phyloP scores from a whole-genome alignment of 2,329 filamentous ascomycete species.

The Coniosporium uncinatum region DNA sequence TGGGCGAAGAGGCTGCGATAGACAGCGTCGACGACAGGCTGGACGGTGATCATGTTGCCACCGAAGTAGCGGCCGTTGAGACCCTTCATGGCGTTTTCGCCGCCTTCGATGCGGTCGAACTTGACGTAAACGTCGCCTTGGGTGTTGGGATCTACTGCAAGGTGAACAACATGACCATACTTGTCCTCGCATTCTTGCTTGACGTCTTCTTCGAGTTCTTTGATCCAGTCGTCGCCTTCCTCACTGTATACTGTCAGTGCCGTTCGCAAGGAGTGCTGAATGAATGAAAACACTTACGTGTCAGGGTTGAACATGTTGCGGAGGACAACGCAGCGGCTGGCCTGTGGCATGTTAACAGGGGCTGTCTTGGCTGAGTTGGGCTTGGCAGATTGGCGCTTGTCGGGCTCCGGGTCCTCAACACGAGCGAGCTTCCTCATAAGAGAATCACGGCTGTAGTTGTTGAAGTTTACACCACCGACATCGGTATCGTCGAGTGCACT shows the following conservation, averaged over 20 bases:
- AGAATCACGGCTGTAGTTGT: slow-evolving; percentile 97
- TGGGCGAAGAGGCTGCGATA: slow-evolving; percentile 52
- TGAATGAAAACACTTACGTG: slow-evolving; percentile 58
- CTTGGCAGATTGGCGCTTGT: slow-evolving; percentile 56
- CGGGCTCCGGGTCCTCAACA: slow-evolving; percentile 69
- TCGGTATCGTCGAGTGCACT: slow-evolving; percentile 97
- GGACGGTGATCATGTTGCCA: slow-evolving; percentile 86
- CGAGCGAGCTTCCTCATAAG: slow-evolving; percentile 98
- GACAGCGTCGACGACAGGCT: slow-evolving; percentile 95
- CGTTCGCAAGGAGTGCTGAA: background rate
- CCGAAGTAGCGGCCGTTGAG: slow-evolving; percentile 97
- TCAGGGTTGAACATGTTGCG: slow-evolving; percentile 94
- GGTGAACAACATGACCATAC: slow-evolving; percentile 98
- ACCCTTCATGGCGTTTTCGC: slow-evolving; percentile 96
- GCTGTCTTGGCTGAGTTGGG: slow-evolving; percentile 57
- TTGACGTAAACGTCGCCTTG: slow-evolving; percentile 98
- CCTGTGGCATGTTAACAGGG: slow-evolving; percentile 84
- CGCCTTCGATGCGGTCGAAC: slow-evolving; percentile 92
- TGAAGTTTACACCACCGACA: slow-evolving; percentile 98
- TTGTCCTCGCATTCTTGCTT: slow-evolving; percentile 88
- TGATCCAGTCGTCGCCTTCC: slow-evolving; percentile 88
- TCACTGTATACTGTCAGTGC: slow-evolving; percentile 57
- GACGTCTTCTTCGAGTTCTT: slow-evolving; percentile 92
- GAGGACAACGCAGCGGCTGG: slow-evolving; percentile 88
- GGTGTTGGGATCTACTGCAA: slow-evolving; percentile 88